A percentile compares a stretch with the other conserved stretches of the same genome.
Evolutionary conservation across 345 rosid genomes (phyloP).

Genomic region (Eutrema japonicum): DNA sequence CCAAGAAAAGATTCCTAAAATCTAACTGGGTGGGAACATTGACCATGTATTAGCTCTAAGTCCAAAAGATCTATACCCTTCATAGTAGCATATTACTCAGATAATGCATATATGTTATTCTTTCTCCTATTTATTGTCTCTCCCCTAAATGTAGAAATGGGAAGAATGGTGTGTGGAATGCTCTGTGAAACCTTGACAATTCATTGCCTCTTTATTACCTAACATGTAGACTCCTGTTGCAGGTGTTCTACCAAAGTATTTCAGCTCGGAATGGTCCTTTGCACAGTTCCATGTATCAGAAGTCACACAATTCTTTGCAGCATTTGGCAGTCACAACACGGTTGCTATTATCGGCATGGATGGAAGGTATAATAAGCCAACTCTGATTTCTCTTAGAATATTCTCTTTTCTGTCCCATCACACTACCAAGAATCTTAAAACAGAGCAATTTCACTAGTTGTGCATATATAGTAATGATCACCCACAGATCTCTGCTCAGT

Average conservation of each 20-base stretch:
- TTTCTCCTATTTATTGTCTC: background rate
- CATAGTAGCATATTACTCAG: background rate
- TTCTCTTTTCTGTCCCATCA: background rate
- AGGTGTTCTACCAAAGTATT: constrained; percentile 89
- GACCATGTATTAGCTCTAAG: background rate
- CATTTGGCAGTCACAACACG: constrained; percentile 80
- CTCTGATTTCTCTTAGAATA: background rate
- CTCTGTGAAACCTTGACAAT: constrained; percentile 18
- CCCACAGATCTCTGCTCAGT: constrained; percentile 1
- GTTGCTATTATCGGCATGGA: constrained; percentile 74
- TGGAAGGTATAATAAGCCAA: constrained; percentile 61
- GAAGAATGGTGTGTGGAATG: background rate
- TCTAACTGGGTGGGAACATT: background rate
- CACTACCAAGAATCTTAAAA: background rate
- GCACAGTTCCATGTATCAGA: constrained; percentile 84
- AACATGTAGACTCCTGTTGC: constrained; percentile 36
- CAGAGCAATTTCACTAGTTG: constrained; percentile 9
- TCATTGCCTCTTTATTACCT: constrained; percentile 8
- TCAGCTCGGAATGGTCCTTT: constrained; percentile 95
- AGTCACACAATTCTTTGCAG: constrained; percentile 69
- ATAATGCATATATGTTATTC: constrained; percentile 4
- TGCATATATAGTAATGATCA: constrained; percentile 4
- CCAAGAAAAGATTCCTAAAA: background rate
- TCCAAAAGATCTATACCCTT: constrained; percentile 12
- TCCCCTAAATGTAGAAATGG: background rate